Evolutionary conservation across 306 rosid species (phyloP), one percentile per base, ranked within the genome.

Genomic region (Benincasa hispida): DNA sequence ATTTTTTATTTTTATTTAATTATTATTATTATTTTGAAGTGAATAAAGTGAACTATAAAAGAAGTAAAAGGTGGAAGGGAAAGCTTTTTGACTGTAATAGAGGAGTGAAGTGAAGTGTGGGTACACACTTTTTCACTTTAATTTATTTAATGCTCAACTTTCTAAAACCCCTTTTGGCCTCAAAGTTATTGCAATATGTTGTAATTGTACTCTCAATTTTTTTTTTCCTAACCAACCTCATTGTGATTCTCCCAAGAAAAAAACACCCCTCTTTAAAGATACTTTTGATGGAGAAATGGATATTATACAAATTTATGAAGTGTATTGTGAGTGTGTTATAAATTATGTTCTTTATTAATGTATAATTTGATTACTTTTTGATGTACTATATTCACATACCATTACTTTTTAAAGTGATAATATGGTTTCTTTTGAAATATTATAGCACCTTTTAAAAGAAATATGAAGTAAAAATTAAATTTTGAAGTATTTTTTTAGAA

Each of bases 71-170:
- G 82, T 63, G 75, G 75, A 80, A 85, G 76, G 28, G 34, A 41
- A 67, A 67, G 74, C 74, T 67, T 79, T 87, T 90, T 90, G 87
- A 90, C 89, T 78, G 77, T 76, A 79, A 85, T 80, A 83, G 86
- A 87, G 82, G 51, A 47, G 41, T 47, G 76, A 45, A 45, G 34
- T 45, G 34, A 45, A 72, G 54, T 72, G 81, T 73, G 37, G 6
- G 81, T 72, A 79, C 78, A 81, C 69, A 78, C 84, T 79, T 85
- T 86, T 84, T 63, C 58, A 77, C 82, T 79, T 79, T 50, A 50
- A 62, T 80, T 77, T 85, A 76, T 87, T 81, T 74, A 80, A 83
- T 50, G 28, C 72, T 41, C 54, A 78, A 70, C 37, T 76, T 78
- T 77, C 77, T 58, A 41, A 73, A 67, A 73, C 6, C 45, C 83